Evolutionary conservation across 75 land plant species (phyloP).

Genomic region (Sequoia sempervirens): DNA sequence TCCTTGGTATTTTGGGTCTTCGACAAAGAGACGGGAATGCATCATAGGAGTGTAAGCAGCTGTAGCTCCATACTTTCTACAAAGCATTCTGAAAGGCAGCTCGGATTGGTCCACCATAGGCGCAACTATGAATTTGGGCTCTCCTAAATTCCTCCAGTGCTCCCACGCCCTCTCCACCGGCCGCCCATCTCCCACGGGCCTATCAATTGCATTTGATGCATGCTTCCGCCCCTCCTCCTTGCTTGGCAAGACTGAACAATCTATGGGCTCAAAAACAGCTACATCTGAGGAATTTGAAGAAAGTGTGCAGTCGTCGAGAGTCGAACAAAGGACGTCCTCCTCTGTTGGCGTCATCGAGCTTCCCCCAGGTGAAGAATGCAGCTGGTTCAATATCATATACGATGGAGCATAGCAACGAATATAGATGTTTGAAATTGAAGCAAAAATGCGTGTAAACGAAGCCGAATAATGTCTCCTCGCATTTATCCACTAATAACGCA

Average conservation of each 20-base stretch:
- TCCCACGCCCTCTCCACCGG: constrained; percentile 73
- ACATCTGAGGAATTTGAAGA: neutral
- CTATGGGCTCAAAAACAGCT: neutral
- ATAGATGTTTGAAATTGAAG: neutral
- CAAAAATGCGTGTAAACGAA: neutral
- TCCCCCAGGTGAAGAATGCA: neutral
- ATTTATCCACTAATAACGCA: neutral
- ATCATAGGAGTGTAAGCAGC: constrained; percentile 99
- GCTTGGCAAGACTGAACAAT: neutral
- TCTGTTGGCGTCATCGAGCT: neutral
- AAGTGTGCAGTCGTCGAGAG: neutral
- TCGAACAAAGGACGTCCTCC: constrained; percentile 18
- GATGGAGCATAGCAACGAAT: neutral
- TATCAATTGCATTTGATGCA: neutral
- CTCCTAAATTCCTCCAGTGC: constrained; percentile 77
- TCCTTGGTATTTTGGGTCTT: constrained; percentile 66
- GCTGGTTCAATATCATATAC: neutral
- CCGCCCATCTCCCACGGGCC: constrained; percentile 4
- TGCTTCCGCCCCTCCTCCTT: neutral
- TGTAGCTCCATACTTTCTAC: constrained; percentile 87
- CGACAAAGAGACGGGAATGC: constrained; percentile 78
- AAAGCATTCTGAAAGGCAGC: constrained; percentile 97
- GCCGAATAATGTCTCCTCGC: neutral
- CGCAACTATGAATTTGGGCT: constrained; percentile 83
- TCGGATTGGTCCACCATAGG: constrained; percentile 99